Percentiles rank a stretch among this genome's conserved stretches.
phyloP scores from a whole-genome alignment of 2,329 filamentous ascomycete genomes.

The Pseudogymnoascus pannorum region DNA sequence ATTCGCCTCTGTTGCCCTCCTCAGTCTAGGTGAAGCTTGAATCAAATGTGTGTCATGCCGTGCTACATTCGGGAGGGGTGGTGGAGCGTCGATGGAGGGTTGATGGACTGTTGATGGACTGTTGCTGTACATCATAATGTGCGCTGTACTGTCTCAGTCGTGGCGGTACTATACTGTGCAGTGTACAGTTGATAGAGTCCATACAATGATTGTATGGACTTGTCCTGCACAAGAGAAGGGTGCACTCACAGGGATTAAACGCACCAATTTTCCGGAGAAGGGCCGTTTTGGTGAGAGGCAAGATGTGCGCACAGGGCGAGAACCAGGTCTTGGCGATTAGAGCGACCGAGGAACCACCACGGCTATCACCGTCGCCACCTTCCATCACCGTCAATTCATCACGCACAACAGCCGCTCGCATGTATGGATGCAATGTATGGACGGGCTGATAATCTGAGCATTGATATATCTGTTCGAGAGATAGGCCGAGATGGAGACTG shows the following conservation, averaged over 20 bases:
- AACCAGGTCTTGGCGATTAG: background rate
- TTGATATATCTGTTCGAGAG: background rate
- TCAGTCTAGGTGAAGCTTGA: background rate
- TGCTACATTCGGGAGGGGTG: background rate
- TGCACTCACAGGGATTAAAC: background rate
- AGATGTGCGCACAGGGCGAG: conserved; percentile 1
- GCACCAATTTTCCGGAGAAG: conserved; percentile 7
- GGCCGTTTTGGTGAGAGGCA: conserved; percentile 2
- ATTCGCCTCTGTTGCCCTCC: background rate
- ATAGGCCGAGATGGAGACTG: background rate
- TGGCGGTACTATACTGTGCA: background rate
- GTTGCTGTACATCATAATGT: background rate
- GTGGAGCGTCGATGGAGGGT: background rate
- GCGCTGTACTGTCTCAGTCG: background rate
- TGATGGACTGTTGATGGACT: background rate
- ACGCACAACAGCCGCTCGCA: conserved; percentile 1
- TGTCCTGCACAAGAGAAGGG: background rate
- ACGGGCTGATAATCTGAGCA: background rate
- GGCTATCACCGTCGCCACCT: background rate
- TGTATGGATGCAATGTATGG: conserved; percentile 1
- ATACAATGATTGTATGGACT: background rate
- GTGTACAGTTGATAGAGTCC: background rate
- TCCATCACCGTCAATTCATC: background rate
- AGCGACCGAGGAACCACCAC: conserved; percentile 4
- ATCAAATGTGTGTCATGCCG: conserved; percentile 4